Conservation (phyloP, 257 asterid genomes). For the Solanum chilense region DNA sequence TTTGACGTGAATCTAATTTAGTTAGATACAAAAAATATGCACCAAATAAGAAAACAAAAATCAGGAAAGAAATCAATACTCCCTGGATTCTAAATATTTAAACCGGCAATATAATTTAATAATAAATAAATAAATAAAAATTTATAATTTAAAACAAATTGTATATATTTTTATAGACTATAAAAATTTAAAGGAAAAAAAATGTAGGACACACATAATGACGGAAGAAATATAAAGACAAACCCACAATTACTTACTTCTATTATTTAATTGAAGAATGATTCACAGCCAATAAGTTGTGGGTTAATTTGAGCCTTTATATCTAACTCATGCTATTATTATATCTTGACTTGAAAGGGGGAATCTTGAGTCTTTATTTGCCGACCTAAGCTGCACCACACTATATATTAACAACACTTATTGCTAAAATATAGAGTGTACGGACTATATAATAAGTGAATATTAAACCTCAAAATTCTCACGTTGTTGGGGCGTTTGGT, state of each 20-base stretch:
- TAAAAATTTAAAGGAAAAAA: too few species aligned
- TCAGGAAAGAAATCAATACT: not conserved
- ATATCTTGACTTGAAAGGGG: not conserved
- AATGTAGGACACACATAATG: not conserved
- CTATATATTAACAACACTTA: not conserved
- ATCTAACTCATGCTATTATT: not conserved
- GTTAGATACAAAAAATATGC: not conserved
- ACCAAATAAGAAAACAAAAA: not conserved
- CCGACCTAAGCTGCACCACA: not conserved
- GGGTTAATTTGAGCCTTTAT: not conserved
- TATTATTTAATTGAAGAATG: too few species aligned
- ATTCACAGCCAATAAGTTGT: not conserved
- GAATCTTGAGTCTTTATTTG: not conserved
- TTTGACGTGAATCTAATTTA: accelerated
- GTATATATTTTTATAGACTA: not conserved
- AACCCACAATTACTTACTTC: not conserved
- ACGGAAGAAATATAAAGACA: not conserved
- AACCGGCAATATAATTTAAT: not conserved
- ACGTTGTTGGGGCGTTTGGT: not conserved
- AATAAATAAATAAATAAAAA: not conserved
- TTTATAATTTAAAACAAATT: not conserved
- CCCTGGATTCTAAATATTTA: not conserved
- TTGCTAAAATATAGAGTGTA: not conserved
- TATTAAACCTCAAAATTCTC: not conserved
- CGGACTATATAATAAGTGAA: not conserved